These are phyloP conservation scores for Backusella australiensis DNA, from an alignment of 192 early-diverging fungal genomes.

Conservation along the genomic window DNA sequence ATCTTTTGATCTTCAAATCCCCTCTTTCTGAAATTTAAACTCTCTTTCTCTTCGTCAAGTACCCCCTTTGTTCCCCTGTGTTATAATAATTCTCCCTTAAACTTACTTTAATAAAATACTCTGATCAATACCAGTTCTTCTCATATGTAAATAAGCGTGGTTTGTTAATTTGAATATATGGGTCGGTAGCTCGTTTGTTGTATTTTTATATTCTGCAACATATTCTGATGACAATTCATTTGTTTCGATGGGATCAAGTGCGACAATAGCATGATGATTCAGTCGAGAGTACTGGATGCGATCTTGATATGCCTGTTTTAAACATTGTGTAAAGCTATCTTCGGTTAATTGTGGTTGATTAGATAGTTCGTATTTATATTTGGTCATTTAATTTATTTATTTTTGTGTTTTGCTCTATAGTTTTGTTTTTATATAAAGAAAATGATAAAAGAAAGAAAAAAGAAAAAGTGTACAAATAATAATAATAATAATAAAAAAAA, in stretches of 20 bases:
- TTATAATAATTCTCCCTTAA: slow-evolving; percentile 19
- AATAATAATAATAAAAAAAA: slow-evolving; percentile 6
- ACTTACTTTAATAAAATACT: slow-evolving; percentile 59
- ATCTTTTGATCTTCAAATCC: not conserved
- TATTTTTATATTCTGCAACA: slow-evolving; percentile 65
- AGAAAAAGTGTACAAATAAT: no score
- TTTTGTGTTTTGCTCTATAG: not conserved
- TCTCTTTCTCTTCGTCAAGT: not conserved
- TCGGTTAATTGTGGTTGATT: slow-evolving; percentile 13
- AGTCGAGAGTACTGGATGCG: slow-evolving; percentile 51
- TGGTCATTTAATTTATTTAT: not conserved
- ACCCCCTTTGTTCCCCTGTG: not conserved
- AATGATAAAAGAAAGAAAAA: not conserved
- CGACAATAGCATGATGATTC: slow-evolving; percentile 57
- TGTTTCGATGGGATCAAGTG: slow-evolving; percentile 53
- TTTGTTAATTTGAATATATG: slow-evolving; percentile 76
- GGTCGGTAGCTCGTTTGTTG: slow-evolving; percentile 42
- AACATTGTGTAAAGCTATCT: slow-evolving; percentile 41
- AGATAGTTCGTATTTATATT: slow-evolving; percentile 25
- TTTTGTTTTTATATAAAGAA: not conserved
- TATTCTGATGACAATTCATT: slow-evolving; percentile 57
- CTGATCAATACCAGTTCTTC: slow-evolving; percentile 68
- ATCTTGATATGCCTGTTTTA: slow-evolving; percentile 53
- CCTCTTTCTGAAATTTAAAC: not conserved
- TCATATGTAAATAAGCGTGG: slow-evolving; percentile 78